These are phyloP conservation scores for Ammopiptanthus mongolicus DNA, from an alignment of 306 rosid genomes.

Conservation along the genomic window DNA sequence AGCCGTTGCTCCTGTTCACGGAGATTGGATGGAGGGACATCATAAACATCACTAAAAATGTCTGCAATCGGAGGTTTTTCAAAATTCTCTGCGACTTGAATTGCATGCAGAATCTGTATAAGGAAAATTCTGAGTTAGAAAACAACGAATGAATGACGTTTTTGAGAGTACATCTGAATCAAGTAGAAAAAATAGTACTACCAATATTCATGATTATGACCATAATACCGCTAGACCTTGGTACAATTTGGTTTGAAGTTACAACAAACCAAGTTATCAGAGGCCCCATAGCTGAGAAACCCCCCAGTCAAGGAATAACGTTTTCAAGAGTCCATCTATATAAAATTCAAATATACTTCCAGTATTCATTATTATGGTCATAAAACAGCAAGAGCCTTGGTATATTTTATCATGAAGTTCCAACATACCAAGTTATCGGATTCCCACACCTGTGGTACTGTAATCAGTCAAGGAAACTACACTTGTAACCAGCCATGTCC, in stretches of 20 bases:
- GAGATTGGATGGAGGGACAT: conserved; percentile 66
- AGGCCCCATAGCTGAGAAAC: no score
- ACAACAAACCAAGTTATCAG: no score
- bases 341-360: no score
- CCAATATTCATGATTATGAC: not conserved
- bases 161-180: not conserved
- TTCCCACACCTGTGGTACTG: not conserved
- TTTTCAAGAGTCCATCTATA: no score
- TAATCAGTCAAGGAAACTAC: not conserved
- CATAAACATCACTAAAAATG: conserved; percentile 75
- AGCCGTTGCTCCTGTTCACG: conserved; percentile 66
- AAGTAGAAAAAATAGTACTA: not conserved
- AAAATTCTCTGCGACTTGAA: conserved; percentile 76
- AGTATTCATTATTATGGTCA: no score
- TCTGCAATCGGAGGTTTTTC: conserved; percentile 76
- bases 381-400: no score
- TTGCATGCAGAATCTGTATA: conserved; percentile 63
- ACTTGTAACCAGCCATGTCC: not conserved
- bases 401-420: no score
- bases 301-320: no score
- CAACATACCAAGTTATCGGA: not conserved
- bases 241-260: no score
- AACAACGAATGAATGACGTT: no score
- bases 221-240: not conserved
- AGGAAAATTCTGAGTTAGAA: conserved; percentile 19